Evolutionary conservation across 345 rosid species (phyloP).

Genomic region (Eucalyptus cladocalyx): DNA sequence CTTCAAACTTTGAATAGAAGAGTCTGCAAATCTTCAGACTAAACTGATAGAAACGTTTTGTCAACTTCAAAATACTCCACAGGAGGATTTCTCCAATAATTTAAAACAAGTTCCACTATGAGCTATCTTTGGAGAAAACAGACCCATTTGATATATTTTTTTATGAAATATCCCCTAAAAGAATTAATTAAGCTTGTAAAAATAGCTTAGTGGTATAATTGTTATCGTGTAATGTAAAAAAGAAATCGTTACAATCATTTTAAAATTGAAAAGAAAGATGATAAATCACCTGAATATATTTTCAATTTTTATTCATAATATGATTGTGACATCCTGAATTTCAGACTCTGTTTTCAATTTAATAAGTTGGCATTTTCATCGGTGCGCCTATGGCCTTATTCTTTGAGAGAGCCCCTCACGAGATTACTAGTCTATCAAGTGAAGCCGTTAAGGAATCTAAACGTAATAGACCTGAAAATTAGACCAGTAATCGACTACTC

Average conservation of each 20-base stretch:
- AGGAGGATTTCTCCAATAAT: too few relatives aligned
- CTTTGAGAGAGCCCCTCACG: too few relatives aligned
- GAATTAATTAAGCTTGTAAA: background rate
- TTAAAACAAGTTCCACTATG: background rate
- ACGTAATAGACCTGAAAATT: rapidly evolving
- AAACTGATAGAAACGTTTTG: too few relatives aligned
- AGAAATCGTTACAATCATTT: background rate
- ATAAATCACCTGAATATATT: background rate
- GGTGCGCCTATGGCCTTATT: rapidly evolving
- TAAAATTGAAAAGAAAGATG: background rate
- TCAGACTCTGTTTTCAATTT: too few relatives aligned
- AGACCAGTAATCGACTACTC: rapidly evolving
- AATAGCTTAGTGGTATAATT: background rate
- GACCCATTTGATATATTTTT: background rate
- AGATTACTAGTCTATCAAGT: too few relatives aligned
- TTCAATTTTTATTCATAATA: background rate
- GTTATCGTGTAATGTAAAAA: background rate
- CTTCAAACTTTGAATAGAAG: too few relatives aligned
- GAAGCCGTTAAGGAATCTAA: too few relatives aligned
- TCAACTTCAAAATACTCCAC: too few relatives aligned
- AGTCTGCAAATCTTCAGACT: too few relatives aligned
- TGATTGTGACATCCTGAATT: too few relatives aligned
- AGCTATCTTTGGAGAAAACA: background rate
- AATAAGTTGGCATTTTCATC: too few relatives aligned
- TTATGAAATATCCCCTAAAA: background rate